phyloP scores from a whole-genome alignment of 176 grass and related monocot genomes.

The Raddia distichophylla region DNA sequence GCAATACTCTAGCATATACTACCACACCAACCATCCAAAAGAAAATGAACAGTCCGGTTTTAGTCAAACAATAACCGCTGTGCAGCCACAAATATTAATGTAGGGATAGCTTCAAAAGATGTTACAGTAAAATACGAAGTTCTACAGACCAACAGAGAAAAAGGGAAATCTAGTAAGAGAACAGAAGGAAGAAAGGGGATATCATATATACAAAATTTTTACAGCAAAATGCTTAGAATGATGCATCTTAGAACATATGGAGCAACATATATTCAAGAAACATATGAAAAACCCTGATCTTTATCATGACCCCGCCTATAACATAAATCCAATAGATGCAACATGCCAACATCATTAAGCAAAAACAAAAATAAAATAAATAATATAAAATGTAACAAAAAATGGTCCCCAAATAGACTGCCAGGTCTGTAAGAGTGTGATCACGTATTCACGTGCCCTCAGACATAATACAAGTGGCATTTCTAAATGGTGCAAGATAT shows the following conservation, averaged over 20 bases:
- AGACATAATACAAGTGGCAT: neutral
- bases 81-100: neutral
- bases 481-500: neutral
- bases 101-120: neutral
- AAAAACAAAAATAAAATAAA: neutral
- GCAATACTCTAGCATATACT: neutral
- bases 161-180: neutral
- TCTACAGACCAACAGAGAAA: neutral
- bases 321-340: neutral
- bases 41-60: neutral
- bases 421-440: neutral
- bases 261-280: conserved; percentile 1
- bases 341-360: neutral
- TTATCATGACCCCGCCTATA: neutral
- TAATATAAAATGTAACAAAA: neutral
- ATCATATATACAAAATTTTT: neutral
- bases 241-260: conserved; percentile 1
- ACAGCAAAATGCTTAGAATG: conserved; percentile 12
- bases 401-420: neutral
- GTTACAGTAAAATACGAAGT: neutral
- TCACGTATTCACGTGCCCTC: neutral
- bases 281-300: neutral
- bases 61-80: neutral
- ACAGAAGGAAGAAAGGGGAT: neutral
- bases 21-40: neutral